Conservation (phyloP, 1,284 basidiomycete genomes). For the Cystobasidium pallidum region DNA sequence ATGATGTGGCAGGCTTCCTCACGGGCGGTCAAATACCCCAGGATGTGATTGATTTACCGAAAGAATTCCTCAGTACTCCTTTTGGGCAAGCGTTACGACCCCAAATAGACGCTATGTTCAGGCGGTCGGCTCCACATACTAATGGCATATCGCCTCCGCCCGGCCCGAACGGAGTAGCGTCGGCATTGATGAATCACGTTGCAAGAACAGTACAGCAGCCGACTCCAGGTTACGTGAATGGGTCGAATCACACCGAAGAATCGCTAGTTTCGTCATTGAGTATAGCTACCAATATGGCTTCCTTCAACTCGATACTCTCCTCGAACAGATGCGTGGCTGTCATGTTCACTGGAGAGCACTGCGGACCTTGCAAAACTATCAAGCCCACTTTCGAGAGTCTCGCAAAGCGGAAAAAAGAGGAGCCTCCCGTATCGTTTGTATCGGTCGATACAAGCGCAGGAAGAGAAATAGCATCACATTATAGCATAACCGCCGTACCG, state of each 20-base stretch:
- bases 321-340: conserved; percentile 51
- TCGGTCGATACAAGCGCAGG: conserved; percentile 54
- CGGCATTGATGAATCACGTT: conserved; percentile 9
- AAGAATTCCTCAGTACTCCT: conserved; percentile 56
- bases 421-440: conserved; percentile 52
- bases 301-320: conserved; percentile 50
- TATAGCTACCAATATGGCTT: conserved; percentile 49
- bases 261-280: conserved; percentile 45
- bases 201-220: conserved; percentile 13
- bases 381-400: conserved; percentile 54
- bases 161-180: neutral
- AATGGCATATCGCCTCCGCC: neutral
- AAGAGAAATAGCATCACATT: conserved; percentile 45
- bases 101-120: conserved; percentile 55
- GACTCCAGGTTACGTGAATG: neutral
- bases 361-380: conserved; percentile 55
- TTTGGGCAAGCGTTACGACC: conserved; percentile 56
- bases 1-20: conserved; percentile 55
- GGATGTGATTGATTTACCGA: conserved; percentile 54
- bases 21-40: conserved; percentile 54
- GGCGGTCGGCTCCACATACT: conserved; percentile 12
- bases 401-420: conserved; percentile 48
- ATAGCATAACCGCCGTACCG: conserved; percentile 53
- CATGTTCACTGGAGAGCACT: conserved; percentile 55
- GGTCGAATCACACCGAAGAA: neutral